Percentiles rank a stretch among this genome's conserved stretches.
Conservation (phyloP, 352 stramenopile species). For the Phytophthora ohioensis region DNA sequence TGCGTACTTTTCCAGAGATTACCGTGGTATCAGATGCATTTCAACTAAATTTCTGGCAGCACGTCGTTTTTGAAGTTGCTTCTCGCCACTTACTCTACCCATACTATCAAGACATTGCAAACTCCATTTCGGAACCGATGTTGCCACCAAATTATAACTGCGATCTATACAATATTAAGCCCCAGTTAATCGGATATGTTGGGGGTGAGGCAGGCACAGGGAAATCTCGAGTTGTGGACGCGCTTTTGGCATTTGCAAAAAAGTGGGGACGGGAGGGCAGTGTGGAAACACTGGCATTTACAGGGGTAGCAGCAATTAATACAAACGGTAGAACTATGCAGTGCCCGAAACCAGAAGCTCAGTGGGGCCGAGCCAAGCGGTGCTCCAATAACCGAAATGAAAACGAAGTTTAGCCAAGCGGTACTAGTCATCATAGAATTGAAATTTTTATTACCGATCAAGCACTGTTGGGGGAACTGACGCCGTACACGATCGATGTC, state of each 20-base stretch:
- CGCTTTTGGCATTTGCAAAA: not conserved
- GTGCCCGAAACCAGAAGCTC: not conserved
- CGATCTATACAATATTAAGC: not conserved
- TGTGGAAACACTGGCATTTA: not conserved
- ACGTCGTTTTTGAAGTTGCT: not conserved
- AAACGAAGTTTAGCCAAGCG: not conserved
- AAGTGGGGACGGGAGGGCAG: not conserved
- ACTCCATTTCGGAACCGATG: not conserved
- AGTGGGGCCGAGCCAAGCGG: too few species aligned
- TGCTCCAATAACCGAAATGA: too few species aligned
- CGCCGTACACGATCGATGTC: constrained; percentile 1
- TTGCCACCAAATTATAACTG: too few species aligned
- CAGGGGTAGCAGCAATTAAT: not conserved
- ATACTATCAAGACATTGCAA: not conserved
- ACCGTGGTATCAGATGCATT: too few species aligned
- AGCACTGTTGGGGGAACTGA: not conserved
- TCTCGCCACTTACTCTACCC: not conserved
- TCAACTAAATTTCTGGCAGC: not conserved
- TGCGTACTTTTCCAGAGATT: too few species aligned
- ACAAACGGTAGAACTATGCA: not conserved
- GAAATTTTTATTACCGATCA: not conserved
- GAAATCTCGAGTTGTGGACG: not conserved
- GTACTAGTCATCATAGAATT: not conserved
- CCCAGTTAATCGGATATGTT: not conserved
- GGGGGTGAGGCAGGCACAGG: not conserved